Conservation (phyloP, 805 yeast species). For the Naumovozyma castellii region DNA sequence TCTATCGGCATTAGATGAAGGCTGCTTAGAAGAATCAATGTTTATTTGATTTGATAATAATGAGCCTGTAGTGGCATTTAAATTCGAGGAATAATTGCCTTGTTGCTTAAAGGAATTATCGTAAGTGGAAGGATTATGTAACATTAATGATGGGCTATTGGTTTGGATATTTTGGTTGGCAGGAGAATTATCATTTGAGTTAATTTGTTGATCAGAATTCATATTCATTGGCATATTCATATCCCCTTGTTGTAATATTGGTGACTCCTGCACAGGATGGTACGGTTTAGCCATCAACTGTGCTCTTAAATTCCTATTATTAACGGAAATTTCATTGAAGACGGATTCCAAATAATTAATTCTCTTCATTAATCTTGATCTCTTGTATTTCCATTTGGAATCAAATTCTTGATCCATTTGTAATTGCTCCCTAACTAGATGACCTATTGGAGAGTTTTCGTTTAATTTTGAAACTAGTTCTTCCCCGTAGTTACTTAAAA, state of each 20-base stretch:
- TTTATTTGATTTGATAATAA: not conserved
- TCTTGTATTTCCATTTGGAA: conserved; percentile 17
- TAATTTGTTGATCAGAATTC: not conserved
- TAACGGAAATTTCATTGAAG: conserved; percentile 17
- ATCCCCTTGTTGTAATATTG: not conserved
- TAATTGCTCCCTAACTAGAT: conserved; percentile 21
- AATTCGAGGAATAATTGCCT: too few relatives aligned
- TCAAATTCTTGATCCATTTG: conserved; percentile 20
- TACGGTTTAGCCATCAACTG: conserved; percentile 18
- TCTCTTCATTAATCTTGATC: conserved; percentile 13
- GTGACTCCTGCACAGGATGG: not conserved
- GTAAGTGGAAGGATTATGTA: not conserved
- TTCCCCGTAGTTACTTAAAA: conserved; percentile 20
- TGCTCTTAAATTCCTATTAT: conserved; percentile 18
- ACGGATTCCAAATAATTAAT: conserved; percentile 17
- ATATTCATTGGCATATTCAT: too few relatives aligned
- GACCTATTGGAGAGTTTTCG: conserved; percentile 14
- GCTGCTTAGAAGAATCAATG: not conserved
- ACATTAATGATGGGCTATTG: not conserved
- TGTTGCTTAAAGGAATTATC: not conserved
- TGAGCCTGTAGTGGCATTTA: too few relatives aligned
- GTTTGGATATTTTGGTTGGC: not conserved
- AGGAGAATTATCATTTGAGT: not conserved
- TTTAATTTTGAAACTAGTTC: conserved; percentile 18
- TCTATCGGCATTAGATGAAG: not conserved